phyloP scores from a whole-genome alignment of 2,329 filamentous ascomycete genomes.

The Raffaelea deltoideospora region DNA sequence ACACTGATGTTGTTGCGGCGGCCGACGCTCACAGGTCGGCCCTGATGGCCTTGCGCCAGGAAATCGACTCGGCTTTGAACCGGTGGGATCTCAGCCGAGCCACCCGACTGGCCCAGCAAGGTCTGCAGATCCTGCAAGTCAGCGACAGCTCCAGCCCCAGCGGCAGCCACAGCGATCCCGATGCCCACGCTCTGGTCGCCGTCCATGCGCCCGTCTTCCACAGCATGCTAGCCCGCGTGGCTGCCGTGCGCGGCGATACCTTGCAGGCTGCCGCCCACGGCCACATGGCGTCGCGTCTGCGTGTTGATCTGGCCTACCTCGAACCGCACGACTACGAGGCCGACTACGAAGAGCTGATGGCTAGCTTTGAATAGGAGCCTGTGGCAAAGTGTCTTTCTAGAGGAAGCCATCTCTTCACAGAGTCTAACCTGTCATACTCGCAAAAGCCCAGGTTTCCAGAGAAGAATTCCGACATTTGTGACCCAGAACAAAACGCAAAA shows the following conservation, averaged over 20 bases:
- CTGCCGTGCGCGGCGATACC: background rate
- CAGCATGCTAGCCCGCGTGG: constrained; percentile 1
- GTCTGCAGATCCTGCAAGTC: no score
- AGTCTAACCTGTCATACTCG: no score
- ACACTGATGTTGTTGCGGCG: background rate
- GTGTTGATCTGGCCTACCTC: background rate
- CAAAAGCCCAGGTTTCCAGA: no score
- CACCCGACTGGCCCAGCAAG: background rate
- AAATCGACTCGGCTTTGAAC: background rate
- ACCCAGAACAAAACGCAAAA: no score
- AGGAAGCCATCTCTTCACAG: no score
- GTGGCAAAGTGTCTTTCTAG: background rate
- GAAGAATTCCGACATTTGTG: no score
- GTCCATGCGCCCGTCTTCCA: background rate
- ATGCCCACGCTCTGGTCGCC: background rate
- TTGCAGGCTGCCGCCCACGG: background rate
- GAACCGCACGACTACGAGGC: background rate
- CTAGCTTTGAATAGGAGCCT: background rate
- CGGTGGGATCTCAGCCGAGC: background rate
- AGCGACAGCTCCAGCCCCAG: background rate
- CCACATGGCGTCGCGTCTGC: background rate
- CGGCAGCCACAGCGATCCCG: background rate
- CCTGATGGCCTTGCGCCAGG: background rate
- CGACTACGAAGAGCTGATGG: background rate
- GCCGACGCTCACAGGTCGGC: background rate